phyloP scores from a whole-genome alignment of 2,329 filamentous ascomycete species.

The Cryoendolithus antarcticus region DNA sequence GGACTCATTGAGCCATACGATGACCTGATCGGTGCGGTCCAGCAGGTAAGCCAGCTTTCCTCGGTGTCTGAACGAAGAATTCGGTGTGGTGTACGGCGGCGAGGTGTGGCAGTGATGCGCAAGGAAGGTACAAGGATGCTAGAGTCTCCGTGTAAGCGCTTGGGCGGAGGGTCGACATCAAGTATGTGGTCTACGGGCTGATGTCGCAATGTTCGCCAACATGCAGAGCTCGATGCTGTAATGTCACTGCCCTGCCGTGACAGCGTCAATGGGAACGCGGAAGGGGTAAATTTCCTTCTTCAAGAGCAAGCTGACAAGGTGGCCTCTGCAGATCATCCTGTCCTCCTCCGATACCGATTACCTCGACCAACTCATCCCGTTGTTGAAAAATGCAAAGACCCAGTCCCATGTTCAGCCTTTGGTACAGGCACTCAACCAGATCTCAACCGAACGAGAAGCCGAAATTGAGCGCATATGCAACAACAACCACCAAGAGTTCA shows the following conservation, averaged over 20 bases:
- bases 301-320: not conserved
- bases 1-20: conserved; percentile 32
- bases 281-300: no score
- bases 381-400: conserved; percentile 76
- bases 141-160: no score
- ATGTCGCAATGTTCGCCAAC: no score
- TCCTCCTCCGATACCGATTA: conserved; percentile 88
- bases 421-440: conserved; percentile 64
- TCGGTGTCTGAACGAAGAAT: not conserved
- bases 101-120: no score
- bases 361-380: conserved; percentile 86
- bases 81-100: no score
- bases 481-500: conserved; percentile 93
- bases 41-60: conserved; percentile 31
- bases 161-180: no score
- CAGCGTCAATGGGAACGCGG: no score
- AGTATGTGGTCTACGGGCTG: no score
- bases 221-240: no score
- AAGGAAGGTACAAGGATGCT: no score
- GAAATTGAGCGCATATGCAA: conserved; percentile 93
- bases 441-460: conserved; percentile 72
- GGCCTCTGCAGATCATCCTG: conserved; percentile 63
- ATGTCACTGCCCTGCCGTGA: no score
- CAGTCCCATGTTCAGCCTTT: conserved; percentile 55
- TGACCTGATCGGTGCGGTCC: conserved; percentile 36